Percentiles rank a stretch among this genome's conserved stretches.
Evolutionary conservation across 2,329 filamentous ascomycete genomes (phyloP).

Genomic region (Cercospora sesami): DNA sequence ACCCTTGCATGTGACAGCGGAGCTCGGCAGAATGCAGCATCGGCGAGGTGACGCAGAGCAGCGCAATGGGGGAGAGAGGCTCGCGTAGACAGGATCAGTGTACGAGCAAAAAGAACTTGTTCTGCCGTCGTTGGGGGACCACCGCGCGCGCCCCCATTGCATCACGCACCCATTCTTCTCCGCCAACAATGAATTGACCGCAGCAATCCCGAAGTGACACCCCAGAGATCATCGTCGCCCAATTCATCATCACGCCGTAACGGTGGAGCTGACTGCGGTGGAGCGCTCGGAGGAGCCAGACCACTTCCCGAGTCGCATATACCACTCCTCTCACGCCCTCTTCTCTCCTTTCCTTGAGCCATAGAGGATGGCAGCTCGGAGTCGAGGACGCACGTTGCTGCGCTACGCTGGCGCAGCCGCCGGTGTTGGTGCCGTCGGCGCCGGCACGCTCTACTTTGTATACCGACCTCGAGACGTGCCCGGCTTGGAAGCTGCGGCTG

Average conservation of each 20-base stretch:
- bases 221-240: constrained; percentile 2
- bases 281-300: constrained; percentile 7
- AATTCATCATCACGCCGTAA: constrained; percentile 19
- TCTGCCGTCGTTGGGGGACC: not conserved
- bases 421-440: constrained; percentile 55
- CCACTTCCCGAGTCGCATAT: constrained; percentile 22
- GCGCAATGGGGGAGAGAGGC: not conserved
- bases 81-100: not conserved
- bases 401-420: constrained; percentile 61
- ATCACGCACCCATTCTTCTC: constrained; percentile 11
- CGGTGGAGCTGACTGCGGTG: constrained; percentile 10
- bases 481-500: constrained; percentile 65
- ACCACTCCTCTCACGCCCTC: not conserved
- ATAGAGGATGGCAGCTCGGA: constrained; percentile 32
- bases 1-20: constrained; percentile 4
- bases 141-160: constrained; percentile 7
- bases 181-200: constrained; percentile 18
- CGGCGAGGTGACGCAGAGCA: not conserved
- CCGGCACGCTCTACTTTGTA: constrained; percentile 60
- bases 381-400: constrained; percentile 43
- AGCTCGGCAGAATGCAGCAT: not conserved
- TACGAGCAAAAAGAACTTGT: constrained; percentile 10
- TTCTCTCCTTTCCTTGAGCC: not conserved
- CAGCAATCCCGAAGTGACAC: constrained; percentile 10
- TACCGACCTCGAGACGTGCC: constrained; percentile 73